Base-by-base conservation (phyloP, 2,329 filamentous ascomycete species). In the Trichoderma atroviride region DNA sequence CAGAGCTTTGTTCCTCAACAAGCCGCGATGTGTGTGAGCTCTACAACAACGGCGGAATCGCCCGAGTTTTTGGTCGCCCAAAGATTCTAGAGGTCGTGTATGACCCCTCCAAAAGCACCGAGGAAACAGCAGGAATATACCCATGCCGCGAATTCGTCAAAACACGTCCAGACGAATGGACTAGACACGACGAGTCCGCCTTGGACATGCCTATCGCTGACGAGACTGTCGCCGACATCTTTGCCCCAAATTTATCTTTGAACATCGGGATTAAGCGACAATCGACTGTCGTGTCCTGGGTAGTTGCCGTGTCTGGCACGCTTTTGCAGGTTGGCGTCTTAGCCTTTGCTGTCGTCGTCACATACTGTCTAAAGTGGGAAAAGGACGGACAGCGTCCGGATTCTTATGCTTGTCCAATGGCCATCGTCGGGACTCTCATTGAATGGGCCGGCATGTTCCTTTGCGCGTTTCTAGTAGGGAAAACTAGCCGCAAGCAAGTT, bases 1-100 rank as follows among this genome's bases (percentile, higher is more conserved):
- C 61, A 40, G 61, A 64, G 19, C 50, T 64, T 7, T 64, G 61
- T 35, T 64, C 61, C 11, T 64, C 61, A 22, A 64, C 61, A 6
- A 56, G 61, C 6, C 50, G 50, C 3, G 61, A 64, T 29, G 61
- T 64, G 24, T 64, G 61, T 2, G 61, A 64, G 2, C 61, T 64
- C 19, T 56, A 64, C 5, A n/a, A 64, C 16, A 64, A 64, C 4
- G 61, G 61, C 16, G 61, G 22, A 4, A 64, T 64, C 13, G 50
- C 27, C 1, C 5, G 61, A 19, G 50, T 60, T 27, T 68, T 62
- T 40, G 59, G 61, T 0, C 61, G 61, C 0, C 61, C 61, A 6
- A 64, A 64, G 3, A 64, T 64, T 1, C 33, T 64, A 0, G 50
- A 64, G n/a, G n/a, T 64, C 43, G 61, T 64, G 2, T 64, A 64